Evolutionary conservation across 2,329 filamentous ascomycete genomes (phyloP).

Genomic region (Teratosphaeria zuluensis): DNA sequence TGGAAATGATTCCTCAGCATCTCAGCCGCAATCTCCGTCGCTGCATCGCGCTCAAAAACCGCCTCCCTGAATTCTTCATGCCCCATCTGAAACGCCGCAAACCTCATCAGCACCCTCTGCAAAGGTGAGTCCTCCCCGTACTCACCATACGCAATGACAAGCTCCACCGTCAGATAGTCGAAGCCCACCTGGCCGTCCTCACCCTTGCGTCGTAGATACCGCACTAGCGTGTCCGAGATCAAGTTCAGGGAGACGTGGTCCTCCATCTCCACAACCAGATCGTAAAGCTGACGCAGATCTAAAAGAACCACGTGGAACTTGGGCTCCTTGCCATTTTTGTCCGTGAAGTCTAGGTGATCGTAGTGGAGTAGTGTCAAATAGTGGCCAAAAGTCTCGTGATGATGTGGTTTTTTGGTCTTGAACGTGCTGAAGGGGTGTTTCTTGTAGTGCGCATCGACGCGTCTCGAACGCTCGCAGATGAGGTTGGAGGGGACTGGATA

Average conservation of each 20-base stretch:
- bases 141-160: background rate
- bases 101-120: background rate
- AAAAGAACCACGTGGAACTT: no score
- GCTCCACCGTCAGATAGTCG: background rate
- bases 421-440: background rate
- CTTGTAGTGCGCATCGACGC: background rate
- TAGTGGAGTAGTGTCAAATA: background rate
- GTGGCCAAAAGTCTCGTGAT: background rate
- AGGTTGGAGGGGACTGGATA: background rate
- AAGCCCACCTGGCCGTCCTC: background rate
- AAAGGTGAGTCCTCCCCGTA: background rate
- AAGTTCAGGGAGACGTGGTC: background rate
- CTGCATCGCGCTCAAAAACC: background rate
- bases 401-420: background rate
- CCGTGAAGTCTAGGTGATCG: background rate
- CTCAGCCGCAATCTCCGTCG: background rate
- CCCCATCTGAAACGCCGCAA: background rate
- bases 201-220: background rate
- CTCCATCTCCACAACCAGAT: background rate
- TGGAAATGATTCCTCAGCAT: background rate
- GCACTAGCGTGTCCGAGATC: background rate
- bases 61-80: background rate
- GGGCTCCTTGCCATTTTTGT: no score
- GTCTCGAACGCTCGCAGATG: background rate
- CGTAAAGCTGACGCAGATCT: background rate